Conservation (phyloP, 495 filamentous ascomycete genomes). For the Margaritispora aquatica region DNA sequence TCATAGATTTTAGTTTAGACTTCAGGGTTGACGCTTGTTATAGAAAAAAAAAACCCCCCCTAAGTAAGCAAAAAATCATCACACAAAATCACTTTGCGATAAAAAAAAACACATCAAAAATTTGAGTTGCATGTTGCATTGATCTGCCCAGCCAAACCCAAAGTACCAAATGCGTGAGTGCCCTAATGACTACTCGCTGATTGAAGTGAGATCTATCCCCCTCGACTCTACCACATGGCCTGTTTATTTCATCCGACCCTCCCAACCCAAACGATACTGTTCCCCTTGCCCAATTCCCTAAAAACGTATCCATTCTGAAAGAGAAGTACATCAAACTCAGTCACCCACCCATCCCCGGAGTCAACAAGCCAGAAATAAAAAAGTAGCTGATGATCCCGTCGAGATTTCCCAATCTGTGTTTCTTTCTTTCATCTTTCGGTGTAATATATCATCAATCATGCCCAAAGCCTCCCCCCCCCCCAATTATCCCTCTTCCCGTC, state of each 20-base stretch:
- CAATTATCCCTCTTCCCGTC: background rate
- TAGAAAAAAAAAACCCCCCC: background rate
- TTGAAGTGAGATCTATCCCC: background rate
- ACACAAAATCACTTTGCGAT: too few species aligned
- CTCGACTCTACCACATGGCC: too few species aligned
- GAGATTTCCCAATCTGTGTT: constrained; percentile 9
- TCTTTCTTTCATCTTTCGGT: background rate
- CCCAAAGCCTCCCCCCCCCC: background rate
- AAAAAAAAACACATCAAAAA: background rate
- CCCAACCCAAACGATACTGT: background rate
- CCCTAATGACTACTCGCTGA: background rate
- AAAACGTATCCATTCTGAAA: background rate
- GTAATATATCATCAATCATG: constrained; percentile 6
- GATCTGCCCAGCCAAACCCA: background rate
- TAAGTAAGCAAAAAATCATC: too few species aligned
- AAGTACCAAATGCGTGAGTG: background rate
- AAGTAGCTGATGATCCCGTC: constrained; percentile 12
- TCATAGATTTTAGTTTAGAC: too few species aligned
- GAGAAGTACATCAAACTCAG: background rate
- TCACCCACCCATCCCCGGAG: constrained; percentile 14
- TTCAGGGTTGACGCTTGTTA: background rate
- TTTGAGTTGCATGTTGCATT: background rate
- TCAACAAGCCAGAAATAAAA: background rate
- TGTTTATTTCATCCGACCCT: background rate
- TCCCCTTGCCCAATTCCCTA: background rate